Evolutionary conservation across 257 asterid genomes (phyloP).

Genomic region (Primulina eburnea): DNA sequence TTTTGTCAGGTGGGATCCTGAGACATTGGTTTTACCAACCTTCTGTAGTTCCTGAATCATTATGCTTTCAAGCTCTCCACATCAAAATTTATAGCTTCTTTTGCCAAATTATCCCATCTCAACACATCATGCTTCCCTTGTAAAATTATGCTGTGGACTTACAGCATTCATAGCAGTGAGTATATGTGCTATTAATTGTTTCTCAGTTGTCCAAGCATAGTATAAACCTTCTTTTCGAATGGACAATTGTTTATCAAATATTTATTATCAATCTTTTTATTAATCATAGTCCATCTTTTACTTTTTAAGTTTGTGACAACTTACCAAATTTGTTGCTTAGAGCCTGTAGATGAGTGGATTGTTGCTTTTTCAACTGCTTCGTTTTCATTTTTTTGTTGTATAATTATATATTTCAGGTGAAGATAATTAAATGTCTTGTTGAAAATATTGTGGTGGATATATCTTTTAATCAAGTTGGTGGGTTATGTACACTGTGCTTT

Average conservation of each 20-base stretch:
- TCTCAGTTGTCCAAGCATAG: not conserved
- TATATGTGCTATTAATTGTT: not conserved
- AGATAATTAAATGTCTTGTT: conserved; percentile 83
- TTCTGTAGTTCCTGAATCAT: not conserved
- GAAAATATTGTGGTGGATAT: conserved; percentile 93
- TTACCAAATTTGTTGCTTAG: not conserved
- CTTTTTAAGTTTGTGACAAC: conserved; percentile 2
- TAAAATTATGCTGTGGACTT: not conserved
- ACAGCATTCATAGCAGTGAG: not conserved
- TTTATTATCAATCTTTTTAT: too few relatives aligned
- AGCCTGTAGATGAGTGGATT: conserved; percentile 12
- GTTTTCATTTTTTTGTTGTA: conserved; percentile 18
- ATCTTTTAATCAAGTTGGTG: conserved; percentile 94
- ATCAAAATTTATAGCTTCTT: not conserved
- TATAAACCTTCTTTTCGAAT: not conserved
- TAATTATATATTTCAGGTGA: conserved; percentile 52
- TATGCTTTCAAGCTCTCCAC: not conserved
- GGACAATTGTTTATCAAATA: not conserved
- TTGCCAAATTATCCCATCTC: not conserved
- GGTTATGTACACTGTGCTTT: conserved; percentile 88
- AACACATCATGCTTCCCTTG: not conserved
- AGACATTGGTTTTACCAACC: not conserved
- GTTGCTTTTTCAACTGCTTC: conserved; percentile 4
- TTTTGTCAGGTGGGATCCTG: conserved; percentile 6
- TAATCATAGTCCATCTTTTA: not conserved